These are phyloP conservation scores for Choanephora cucurbitarum DNA, from an alignment of 371 early-diverging fungal genomes.

Conservation along the genomic window DNA sequence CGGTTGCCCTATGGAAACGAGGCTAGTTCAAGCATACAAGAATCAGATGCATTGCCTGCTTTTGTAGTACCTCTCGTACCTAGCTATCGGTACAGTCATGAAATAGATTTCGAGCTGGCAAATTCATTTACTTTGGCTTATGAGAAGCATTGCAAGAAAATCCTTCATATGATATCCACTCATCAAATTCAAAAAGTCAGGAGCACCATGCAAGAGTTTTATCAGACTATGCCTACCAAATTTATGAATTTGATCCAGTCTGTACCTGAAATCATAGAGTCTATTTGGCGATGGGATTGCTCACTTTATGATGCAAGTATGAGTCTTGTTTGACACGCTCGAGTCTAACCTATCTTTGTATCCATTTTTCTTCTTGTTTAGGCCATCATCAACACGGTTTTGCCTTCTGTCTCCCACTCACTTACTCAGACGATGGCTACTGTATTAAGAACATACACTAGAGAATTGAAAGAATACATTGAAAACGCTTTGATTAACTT, in stretches of 20 bases:
- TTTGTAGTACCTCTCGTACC: neutral
- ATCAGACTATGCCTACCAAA: slow-evolving; percentile 25
- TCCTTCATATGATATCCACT: slow-evolving; percentile 11
- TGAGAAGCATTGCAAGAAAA: slow-evolving; percentile 23
- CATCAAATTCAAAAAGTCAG: slow-evolving; percentile 14
- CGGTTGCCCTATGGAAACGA: neutral
- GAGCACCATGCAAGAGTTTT: slow-evolving; percentile 20
- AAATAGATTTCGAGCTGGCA: neutral
- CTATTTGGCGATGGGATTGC: slow-evolving; percentile 59
- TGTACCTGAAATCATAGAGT: slow-evolving; percentile 39
- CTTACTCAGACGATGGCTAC: slow-evolving; percentile 34
- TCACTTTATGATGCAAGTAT: slow-evolving; percentile 51
- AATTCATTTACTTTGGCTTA: slow-evolving; percentile 16
- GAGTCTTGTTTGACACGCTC: neutral
- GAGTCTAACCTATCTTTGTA: too few relatives aligned
- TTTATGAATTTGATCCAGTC: slow-evolving; percentile 22
- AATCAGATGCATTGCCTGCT: neutral
- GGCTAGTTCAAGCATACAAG: neutral
- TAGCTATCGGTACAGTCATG: slow-evolving; percentile 3
- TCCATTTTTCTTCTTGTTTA: slow-evolving; percentile 6
- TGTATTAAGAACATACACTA: slow-evolving; percentile 43
- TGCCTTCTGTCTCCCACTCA: slow-evolving; percentile 40
- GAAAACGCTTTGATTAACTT: slow-evolving; percentile 27
- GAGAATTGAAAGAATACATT: slow-evolving; percentile 41
- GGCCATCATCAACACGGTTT: slow-evolving; percentile 41